Base-by-base conservation (phyloP, 2,329 filamentous ascomycete species). In the Aspergillus pseudotamarii region DNA sequence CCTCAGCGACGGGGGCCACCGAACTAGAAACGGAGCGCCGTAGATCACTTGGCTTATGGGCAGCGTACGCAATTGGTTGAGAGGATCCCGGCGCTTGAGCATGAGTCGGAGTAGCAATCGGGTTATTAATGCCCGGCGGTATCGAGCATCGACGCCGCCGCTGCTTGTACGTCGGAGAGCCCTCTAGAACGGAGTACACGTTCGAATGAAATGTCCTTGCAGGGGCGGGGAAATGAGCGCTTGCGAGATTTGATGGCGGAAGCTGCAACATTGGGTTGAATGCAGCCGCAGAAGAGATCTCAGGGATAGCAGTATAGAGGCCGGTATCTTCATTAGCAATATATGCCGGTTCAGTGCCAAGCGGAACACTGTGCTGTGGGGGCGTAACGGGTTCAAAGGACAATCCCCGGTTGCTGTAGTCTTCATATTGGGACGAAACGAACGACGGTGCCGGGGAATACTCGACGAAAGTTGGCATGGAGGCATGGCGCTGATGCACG, bases 81-180 rank as follows among this genome's bases (percentile, higher is more conserved):
- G 71, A 65, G 30, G 74, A 70, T 12, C 68, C 71, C 43, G 78
- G 78, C 21, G 78, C 76, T 62, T 83, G 84, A 16, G 81, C 79
- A 60, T 82, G 83, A 19, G 81, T 81, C 38, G 83, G 79, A 26
- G 85, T 83, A 54, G 87, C 85, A n/a, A 90, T 86, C 57, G 88
- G 88, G 66, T 89, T 87, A 64, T 91, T 89, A 76, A 93, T 88
- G 69, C 90, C 88, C 14, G 92, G 90, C 28, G 94, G 93, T 66
- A 98, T 93, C 48, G 94, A 98, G 41, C 95, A 97, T 66, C 95
- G 91, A 70, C 95, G 89, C 78, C 95, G 88, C 72, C 95, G 89
- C 84, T 98, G 95, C 86, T 99, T 99, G 83, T 99, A 99, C 43
- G 95, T 98, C 14, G 95, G 95, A 32, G 95, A 99, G 56, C 95